Conservation (phyloP, 495 filamentous ascomycete genomes). For the Neurospora tetraspora region DNA sequence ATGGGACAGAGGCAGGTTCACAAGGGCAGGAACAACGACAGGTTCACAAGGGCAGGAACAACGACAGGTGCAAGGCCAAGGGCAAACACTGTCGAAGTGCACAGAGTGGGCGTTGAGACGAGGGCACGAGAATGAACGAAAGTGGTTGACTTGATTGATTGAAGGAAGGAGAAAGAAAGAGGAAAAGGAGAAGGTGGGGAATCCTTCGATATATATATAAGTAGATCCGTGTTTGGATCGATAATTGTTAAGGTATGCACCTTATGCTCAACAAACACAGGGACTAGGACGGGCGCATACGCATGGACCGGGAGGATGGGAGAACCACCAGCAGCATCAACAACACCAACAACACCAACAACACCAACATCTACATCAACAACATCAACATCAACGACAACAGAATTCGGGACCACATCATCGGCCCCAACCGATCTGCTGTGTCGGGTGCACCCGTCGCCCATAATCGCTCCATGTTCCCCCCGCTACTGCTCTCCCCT, state of each 20-base stretch:
- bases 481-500: not conserved
- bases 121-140: too few relatives aligned
- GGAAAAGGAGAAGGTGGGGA: too few relatives aligned
- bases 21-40: not conserved
- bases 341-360: not conserved
- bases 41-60: conserved; percentile 3
- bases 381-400: not conserved
- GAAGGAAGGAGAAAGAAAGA: too few relatives aligned
- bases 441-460: not conserved
- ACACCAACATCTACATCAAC: not conserved
- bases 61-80: not conserved
- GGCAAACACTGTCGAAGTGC: too few relatives aligned
- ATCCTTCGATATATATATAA: too few relatives aligned
- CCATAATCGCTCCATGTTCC: not conserved
- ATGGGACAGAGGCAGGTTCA: not conserved
- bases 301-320: not conserved
- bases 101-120: too few relatives aligned
- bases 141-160: too few relatives aligned
- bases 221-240: too few relatives aligned
- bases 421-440: not conserved
- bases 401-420: not conserved
- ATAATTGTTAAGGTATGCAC: too few relatives aligned
- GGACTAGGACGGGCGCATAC: too few relatives aligned
- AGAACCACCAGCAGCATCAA: not conserved
- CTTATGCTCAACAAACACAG: too few relatives aligned